A percentile compares a stretch with the other conserved stretches of the same genome.
Evolutionary conservation across 257 asterid species (phyloP).

Genomic region (Nicotiana tomentosiformis): DNA sequence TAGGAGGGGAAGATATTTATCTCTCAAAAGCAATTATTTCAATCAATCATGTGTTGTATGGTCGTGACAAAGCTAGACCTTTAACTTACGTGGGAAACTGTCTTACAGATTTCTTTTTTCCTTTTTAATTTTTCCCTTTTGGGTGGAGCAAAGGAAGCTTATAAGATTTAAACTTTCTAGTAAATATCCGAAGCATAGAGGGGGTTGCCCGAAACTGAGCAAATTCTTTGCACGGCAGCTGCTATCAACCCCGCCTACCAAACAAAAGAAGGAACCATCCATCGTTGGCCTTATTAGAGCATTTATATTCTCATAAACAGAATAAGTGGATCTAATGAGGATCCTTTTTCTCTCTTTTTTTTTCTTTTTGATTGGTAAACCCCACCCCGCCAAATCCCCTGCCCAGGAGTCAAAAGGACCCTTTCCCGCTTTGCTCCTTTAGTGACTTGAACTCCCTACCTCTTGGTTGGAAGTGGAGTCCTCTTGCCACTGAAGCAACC

Average conservation of each 20-base stretch:
- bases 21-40: conserved; percentile 1
- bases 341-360: background rate
- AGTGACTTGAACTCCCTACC: conserved; percentile 2
- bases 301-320: background rate
- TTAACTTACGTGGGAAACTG: background rate
- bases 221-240: background rate
- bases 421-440: background rate
- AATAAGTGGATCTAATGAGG: background rate
- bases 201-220: background rate
- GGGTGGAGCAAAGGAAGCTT: background rate
- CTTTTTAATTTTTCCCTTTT: background rate
- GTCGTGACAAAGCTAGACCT: background rate
- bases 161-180: background rate
- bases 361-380: background rate
- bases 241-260: background rate
- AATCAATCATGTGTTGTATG: background rate
- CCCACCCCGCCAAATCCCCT: background rate
- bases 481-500: background rate
- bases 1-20: background rate
- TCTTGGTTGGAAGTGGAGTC: background rate
- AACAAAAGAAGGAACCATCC: background rate
- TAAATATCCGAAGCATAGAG: background rate
- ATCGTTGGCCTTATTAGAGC: background rate
- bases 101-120: background rate
- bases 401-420: conserved; percentile 3